phyloP scores from a whole-genome alignment of 2,329 filamentous ascomycete species.

The Tothia fuscella region DNA sequence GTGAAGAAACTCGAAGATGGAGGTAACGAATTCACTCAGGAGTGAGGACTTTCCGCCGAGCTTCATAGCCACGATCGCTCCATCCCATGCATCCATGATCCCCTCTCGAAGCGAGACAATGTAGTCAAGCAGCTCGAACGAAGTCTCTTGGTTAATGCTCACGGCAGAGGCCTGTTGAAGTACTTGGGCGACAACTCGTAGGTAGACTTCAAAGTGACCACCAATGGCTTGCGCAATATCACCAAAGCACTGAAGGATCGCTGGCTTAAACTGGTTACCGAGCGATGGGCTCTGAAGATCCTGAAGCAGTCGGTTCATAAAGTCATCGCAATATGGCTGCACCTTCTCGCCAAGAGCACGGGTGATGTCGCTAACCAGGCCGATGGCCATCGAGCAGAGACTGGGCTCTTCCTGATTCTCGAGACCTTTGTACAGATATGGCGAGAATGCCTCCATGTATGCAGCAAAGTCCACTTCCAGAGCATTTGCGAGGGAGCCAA shows the following conservation, averaged over 20 bases:
- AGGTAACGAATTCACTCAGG: constrained; percentile 65
- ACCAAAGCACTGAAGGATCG: constrained; percentile 94
- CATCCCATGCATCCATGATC: constrained; percentile 98
- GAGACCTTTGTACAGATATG: constrained; percentile 86
- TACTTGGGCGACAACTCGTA: constrained; percentile 84
- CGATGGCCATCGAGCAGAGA: constrained; percentile 94
- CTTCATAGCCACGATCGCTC: constrained; percentile 92
- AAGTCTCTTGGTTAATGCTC: constrained; percentile 63
- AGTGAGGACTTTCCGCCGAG: constrained; percentile 56
- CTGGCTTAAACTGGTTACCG: constrained; percentile 93
- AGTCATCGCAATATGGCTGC: constrained; percentile 89
- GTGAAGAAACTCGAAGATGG: constrained; percentile 79
- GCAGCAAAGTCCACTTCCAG: constrained; percentile 88
- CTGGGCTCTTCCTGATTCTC: constrained; percentile 91
- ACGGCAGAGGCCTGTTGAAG: constrained; percentile 86
- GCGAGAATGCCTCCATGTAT: constrained; percentile 93
- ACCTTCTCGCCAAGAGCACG: constrained; percentile 81
- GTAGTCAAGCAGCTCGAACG: constrained; percentile 95
- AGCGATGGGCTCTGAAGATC: constrained; percentile 79
- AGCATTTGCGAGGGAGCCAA: constrained; percentile 82
- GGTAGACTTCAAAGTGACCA: constrained; percentile 83
- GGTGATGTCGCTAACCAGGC: constrained; percentile 91
- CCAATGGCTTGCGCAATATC: constrained; percentile 94
- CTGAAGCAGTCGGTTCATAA: constrained; percentile 96
- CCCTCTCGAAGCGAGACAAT: constrained; percentile 89